A percentile compares a stretch with the other conserved stretches of the same genome.
Evolutionary conservation across 148 eudicot species (phyloP).

Genomic region (Diospyros kaki): DNA sequence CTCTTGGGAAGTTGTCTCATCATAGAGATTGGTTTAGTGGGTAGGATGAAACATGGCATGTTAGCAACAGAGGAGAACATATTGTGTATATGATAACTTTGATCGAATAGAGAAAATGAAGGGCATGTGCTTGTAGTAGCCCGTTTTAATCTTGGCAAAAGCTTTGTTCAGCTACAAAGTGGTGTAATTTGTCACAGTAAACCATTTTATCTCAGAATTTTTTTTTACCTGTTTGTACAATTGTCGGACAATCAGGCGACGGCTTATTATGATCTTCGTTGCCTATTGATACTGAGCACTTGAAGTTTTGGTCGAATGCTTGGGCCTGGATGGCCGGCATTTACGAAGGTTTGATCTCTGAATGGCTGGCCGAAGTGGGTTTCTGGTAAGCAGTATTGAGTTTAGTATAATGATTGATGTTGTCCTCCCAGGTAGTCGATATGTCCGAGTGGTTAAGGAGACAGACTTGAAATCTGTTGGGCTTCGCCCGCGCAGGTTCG

Average conservation of each 20-base stretch:
- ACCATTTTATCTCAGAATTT: not conserved
- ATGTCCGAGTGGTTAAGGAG: slow-evolving; percentile 93
- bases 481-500: slow-evolving; percentile 99
- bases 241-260: not conserved
- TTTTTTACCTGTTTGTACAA: not conserved
- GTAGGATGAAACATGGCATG: slow-evolving; percentile 2
- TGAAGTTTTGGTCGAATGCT: no score
- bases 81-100: slow-evolving; percentile 8
- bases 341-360: no score
- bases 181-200: not conserved
- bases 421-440: slow-evolving; percentile 28
- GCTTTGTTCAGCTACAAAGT: not conserved
- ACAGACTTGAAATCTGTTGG: slow-evolving; percentile 95
- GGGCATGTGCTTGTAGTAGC: slow-evolving; percentile 5
- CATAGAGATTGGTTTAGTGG: slow-evolving; percentile 17
- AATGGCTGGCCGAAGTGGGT: no score
- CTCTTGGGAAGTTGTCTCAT: not conserved
- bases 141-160: slow-evolving; percentile 4
- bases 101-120: not conserved
- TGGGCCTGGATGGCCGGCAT: no score
- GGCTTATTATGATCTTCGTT: no score
- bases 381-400: no score
- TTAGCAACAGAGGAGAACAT: not conserved
- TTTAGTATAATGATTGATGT: no score
- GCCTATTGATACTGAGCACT: no score